A percentile compares a stretch with the other conserved stretches of the same genome.
Evolutionary conservation across 495 filamentous ascomycete genomes (phyloP).

Genomic region (Penicillium silybi): DNA sequence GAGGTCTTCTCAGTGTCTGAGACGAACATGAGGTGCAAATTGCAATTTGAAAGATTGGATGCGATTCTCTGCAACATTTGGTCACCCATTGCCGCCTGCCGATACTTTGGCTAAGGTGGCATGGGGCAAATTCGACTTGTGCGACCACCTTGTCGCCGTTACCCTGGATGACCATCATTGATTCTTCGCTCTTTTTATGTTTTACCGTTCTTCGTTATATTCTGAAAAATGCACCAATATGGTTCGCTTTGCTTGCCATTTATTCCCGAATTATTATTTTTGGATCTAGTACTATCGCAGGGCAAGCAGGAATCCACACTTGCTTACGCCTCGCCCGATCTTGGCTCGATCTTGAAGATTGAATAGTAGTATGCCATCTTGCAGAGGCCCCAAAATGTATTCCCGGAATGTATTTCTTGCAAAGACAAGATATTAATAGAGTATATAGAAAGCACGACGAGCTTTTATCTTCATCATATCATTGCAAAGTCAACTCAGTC

Average conservation of each 20-base stretch:
- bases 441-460: not conserved
- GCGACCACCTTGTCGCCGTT: conserved; percentile 12
- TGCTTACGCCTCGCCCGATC: not conserved
- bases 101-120: conserved; percentile 18
- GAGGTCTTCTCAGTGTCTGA: conserved; percentile 25
- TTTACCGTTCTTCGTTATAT: conserved; percentile 12
- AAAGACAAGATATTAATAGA: not conserved
- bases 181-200: conserved; percentile 16
- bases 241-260: conserved; percentile 6
- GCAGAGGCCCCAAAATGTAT: conserved; percentile 1
- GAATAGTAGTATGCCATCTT: not conserved
- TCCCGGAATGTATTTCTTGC: not conserved
- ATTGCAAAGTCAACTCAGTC: conserved; percentile 4
- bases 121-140: conserved; percentile 17
- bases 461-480: conserved; percentile 9
- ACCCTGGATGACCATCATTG: conserved; percentile 8
- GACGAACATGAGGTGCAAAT: conserved; percentile 30
- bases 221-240: conserved; percentile 13
- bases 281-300: not conserved
- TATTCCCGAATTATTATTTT: not conserved
- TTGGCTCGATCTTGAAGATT: not conserved
- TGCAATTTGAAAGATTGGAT: conserved; percentile 33
- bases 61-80: conserved; percentile 26
- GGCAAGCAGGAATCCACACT: not conserved
- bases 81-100: conserved; percentile 21